These are phyloP conservation scores for Penicillium sp. DNA, from an alignment of 2,329 filamentous ascomycete species.

Conservation along the genomic window DNA sequence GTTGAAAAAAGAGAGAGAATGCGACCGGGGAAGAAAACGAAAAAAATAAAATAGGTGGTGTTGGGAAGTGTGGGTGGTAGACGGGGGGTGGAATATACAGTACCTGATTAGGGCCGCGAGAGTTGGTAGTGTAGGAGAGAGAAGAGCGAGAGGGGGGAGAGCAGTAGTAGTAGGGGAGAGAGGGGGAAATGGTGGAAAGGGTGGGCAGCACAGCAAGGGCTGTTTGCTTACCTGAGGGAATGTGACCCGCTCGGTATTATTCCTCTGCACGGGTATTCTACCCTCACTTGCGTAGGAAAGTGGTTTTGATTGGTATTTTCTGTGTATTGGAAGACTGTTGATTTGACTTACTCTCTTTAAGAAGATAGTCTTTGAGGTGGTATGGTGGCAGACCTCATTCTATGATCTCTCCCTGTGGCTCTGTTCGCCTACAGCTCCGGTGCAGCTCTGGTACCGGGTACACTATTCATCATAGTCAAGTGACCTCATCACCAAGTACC, in stretches of 20 bases:
- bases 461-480: slow-evolving; percentile 14
- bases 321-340: slow-evolving; percentile 12
- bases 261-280: no score
- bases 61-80: slow-evolving; percentile 18
- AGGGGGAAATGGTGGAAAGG: slow-evolving; percentile 19
- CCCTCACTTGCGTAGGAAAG: no score
- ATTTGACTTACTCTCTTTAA: slow-evolving; percentile 10
- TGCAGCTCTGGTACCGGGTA: slow-evolving; percentile 14
- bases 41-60: slow-evolving; percentile 16
- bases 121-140: slow-evolving; percentile 31
- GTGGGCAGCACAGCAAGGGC: slow-evolving; percentile 21
- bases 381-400: no score
- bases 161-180: slow-evolving; percentile 32
- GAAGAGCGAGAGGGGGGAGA: slow-evolving; percentile 28
- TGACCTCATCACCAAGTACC: slow-evolving; percentile 9
- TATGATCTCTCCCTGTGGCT: no score
- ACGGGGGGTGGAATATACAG: slow-evolving; percentile 30
- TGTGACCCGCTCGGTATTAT: slow-evolving; percentile 7
- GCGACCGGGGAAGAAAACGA: slow-evolving; percentile 9
- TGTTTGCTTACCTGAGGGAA: slow-evolving; percentile 25
- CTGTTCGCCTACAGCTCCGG: no score
- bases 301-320: not conserved
- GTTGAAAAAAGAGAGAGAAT: slow-evolving; percentile 8
- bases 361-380: no score
- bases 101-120: slow-evolving; percentile 26